These are phyloP conservation scores for Lodderomyces jiufengensis DNA, from an alignment of 1,139 yeast genomes.

Conservation along the genomic window DNA sequence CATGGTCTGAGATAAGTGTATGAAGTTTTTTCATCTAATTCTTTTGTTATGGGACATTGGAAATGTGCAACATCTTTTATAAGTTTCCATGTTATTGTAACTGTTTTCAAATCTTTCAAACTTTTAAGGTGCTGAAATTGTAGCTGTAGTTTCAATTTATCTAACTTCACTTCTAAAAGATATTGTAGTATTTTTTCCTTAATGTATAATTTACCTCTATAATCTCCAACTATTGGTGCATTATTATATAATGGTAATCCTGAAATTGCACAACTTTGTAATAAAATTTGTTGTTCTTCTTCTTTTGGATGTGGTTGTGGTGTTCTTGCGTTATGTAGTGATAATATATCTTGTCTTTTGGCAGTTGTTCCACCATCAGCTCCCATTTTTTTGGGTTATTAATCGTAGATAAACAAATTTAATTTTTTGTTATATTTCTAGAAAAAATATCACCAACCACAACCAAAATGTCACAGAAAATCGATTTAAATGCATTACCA, in stretches of 20 bases:
- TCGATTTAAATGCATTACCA: conserved; percentile 66
- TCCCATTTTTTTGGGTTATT: conserved; percentile 31
- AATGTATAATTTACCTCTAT: conserved; percentile 62
- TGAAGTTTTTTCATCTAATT: conserved; percentile 19
- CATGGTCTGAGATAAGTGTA: conserved; percentile 35
- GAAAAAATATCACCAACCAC: conserved; percentile 1
- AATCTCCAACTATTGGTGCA: conserved; percentile 64
- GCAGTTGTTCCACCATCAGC: conserved; percentile 54
- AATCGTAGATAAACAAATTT: too few species aligned
- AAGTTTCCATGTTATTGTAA: conserved; percentile 24
- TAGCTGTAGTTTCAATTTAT: conserved; percentile 7
- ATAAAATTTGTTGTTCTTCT: conserved; percentile 15
- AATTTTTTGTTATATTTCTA: too few species aligned
- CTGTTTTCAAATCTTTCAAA: conserved; percentile 28
- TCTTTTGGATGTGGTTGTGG: conserved; percentile 21
- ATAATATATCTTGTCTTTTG: conserved; percentile 39
- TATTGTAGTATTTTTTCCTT: conserved; percentile 65
- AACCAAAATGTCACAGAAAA: conserved; percentile 16
- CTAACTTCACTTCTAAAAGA: conserved; percentile 34
- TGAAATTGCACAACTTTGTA: conserved; percentile 25
- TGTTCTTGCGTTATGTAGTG: conserved; percentile 19
- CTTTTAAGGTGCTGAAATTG: conserved; percentile 39
- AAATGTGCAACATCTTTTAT: conserved; percentile 25
- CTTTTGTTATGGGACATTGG: conserved; percentile 48
- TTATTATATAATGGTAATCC: conserved; percentile 22